Conservation (phyloP, 2,329 filamentous ascomycete species). For the Fusarium coicis region DNA sequence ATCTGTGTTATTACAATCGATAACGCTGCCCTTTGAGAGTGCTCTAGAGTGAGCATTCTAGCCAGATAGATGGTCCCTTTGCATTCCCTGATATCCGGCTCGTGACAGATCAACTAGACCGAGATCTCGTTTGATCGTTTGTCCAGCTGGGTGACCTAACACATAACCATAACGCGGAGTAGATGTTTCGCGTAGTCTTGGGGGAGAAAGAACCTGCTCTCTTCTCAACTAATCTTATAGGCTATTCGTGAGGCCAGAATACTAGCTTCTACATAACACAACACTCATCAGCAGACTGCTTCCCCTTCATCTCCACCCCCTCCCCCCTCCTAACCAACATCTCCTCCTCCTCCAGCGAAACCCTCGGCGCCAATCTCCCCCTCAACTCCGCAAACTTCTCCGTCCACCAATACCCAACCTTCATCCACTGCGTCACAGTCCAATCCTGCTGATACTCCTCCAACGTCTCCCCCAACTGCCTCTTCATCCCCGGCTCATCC, state of each 20-base stretch:
- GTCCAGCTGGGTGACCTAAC: neutral
- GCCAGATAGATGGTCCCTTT: rapidly evolving
- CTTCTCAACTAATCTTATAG: neutral
- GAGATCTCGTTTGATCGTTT: neutral
- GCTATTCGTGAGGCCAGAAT: neutral
- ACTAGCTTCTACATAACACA: constrained; percentile 19
- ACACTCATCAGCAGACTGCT: constrained; percentile 19
- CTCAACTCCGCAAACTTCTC: constrained; percentile 24
- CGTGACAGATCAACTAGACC: neutral
- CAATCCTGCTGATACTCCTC: constrained; percentile 33
- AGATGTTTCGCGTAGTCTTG: neutral
- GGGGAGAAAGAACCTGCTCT: neutral
- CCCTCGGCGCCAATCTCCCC: constrained; percentile 8
- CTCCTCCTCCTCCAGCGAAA: neutral
- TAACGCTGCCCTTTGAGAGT: rapidly evolving
- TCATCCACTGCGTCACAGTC: constrained; percentile 23
- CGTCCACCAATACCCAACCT: constrained; percentile 31
- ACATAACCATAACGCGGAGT: rapidly evolving
- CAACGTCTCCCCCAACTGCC: constrained; percentile 14
- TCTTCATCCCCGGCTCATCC: constrained; percentile 24
- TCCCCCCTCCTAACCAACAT: neutral
- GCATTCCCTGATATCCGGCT: neutral
- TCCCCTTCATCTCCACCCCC: neutral
- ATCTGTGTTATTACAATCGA: neutral
- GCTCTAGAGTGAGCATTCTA: neutral